Percentiles rank a stretch among this genome's conserved stretches.
Conservation (phyloP, 148 eudicot species). For the Persicaria maculosa region DNA sequence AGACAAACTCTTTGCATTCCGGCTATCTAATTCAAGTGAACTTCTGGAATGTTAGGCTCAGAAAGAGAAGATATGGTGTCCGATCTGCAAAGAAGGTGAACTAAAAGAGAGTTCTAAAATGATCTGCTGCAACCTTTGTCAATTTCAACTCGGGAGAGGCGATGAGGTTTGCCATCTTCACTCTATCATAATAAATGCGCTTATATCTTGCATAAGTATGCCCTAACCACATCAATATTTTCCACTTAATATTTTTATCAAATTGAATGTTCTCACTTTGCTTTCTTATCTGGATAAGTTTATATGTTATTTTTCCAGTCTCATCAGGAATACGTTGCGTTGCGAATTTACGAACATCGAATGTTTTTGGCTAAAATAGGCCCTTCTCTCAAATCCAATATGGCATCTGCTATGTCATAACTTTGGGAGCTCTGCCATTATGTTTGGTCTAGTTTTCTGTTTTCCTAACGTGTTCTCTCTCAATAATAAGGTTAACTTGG, state of each 20-base stretch:
- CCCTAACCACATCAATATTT: not conserved
- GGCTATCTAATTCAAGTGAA: not conserved
- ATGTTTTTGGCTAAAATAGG: not conserved
- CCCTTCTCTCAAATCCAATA: not conserved
- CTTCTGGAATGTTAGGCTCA: constrained; percentile 31
- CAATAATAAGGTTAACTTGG: constrained; percentile 47
- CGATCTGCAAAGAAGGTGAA: constrained; percentile 76
- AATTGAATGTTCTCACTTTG: not conserved
- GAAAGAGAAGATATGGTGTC: constrained; percentile 74
- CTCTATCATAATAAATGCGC: constrained; percentile 7
- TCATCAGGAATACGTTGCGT: no score
- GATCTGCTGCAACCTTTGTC: constrained; percentile 62
- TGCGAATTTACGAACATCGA: not conserved
- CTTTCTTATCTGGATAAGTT: not conserved
- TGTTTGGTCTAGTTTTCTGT: not conserved
- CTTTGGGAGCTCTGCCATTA: not conserved
- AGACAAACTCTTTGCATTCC: not conserved
- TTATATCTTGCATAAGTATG: no score
- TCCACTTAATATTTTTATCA: not conserved
- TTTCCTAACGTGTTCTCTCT: not conserved
- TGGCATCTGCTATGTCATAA: not conserved
- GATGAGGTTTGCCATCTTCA: constrained; percentile 46
- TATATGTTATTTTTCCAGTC: not conserved
- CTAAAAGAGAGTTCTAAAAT: constrained; percentile 44
- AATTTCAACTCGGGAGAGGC: constrained; percentile 49